A percentile compares a stretch with the other conserved stretches of the same genome.
Evolutionary conservation across 2,329 filamentous ascomycete genomes (phyloP).

Genomic region (Aspergillus neotritici): DNA sequence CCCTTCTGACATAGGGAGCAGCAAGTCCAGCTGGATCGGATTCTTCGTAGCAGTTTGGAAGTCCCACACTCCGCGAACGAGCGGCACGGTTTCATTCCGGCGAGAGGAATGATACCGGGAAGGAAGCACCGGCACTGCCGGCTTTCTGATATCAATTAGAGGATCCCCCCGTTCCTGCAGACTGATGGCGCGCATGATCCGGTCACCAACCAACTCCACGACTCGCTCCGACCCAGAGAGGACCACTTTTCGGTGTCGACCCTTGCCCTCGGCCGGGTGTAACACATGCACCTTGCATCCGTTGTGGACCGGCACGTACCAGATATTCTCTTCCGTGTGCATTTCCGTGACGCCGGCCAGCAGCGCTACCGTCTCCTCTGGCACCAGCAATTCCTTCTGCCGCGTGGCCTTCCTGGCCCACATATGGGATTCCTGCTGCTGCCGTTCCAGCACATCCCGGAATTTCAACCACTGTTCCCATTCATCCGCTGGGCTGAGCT

Average conservation of each 20-base stretch:
- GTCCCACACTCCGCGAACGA: conserved; percentile 30
- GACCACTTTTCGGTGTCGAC: conserved; percentile 29
- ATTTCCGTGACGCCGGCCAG: conserved; percentile 27
- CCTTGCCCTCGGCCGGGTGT: conserved; percentile 24
- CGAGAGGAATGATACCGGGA: conserved; percentile 13
- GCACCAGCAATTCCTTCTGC: conserved; percentile 28
- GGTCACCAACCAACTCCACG: conserved; percentile 26
- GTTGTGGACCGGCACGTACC: conserved; percentile 29
- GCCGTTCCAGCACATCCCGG: conserved; percentile 21
- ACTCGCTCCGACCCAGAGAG: conserved; percentile 31
- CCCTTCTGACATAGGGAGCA: conserved; percentile 8
- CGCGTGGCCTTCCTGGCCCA: conserved; percentile 11
- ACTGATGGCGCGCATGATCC: conserved; percentile 19
- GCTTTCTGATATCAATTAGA: conserved; percentile 24
- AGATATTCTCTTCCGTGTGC: conserved; percentile 35
- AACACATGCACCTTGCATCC: conserved; percentile 37
- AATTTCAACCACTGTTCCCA: conserved; percentile 22
- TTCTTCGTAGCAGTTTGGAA: conserved; percentile 5
- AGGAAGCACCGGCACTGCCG: conserved; percentile 25
- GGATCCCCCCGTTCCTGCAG: conserved; percentile 25
- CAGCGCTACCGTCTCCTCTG: conserved; percentile 31
- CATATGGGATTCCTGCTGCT: conserved; percentile 15
- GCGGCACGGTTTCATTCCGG: conserved; percentile 20
- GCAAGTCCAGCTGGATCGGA: conserved; percentile 8
- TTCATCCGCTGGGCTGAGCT: background rate